These are phyloP conservation scores for Parasitella parasitica DNA, from an alignment of 371 early-diverging fungal species.

Conservation along the genomic window DNA sequence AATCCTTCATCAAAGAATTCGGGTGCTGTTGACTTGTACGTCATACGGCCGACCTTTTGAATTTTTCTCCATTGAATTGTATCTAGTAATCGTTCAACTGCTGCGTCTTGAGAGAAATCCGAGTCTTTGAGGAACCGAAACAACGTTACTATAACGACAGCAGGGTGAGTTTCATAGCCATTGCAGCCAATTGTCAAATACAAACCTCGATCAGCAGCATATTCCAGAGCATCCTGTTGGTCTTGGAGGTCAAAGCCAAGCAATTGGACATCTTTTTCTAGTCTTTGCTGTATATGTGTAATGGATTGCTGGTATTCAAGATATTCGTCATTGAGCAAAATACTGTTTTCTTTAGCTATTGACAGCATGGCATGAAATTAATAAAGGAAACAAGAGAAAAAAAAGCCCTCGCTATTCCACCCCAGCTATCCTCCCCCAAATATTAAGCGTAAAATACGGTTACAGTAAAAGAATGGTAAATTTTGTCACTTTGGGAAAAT, in stretches of 20 bases:
- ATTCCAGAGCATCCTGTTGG: conserved; percentile 25
- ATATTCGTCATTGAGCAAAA: conserved; percentile 25
- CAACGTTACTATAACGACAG: conserved; percentile 10
- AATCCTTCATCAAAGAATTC: conserved; percentile 40
- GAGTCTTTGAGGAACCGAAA: conserved; percentile 28
- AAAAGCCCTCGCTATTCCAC: neutral
- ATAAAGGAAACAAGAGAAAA: neutral
- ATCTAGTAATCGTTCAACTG: conserved; percentile 26
- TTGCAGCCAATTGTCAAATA: neutral
- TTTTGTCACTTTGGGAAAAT: no score
- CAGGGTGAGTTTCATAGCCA: neutral
- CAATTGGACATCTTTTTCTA: conserved; percentile 20
- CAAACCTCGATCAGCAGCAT: conserved; percentile 31
- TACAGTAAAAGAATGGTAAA: neutral
- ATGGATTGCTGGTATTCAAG: conserved; percentile 5
- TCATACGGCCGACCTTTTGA: conserved; percentile 22
- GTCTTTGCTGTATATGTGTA: conserved; percentile 8
- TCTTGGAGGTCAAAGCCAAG: conserved; percentile 20
- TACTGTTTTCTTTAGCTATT: conserved; percentile 17
- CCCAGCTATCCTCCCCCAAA: neutral
- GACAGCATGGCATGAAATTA: conserved; percentile 11
- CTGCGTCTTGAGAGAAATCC: conserved; percentile 11
- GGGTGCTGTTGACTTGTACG: conserved; percentile 26
- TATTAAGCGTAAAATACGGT: neutral
- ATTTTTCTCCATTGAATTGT: conserved; percentile 48